These are phyloP conservation scores for Cicer cuneatum DNA, from an alignment of 306 rosid genomes.

Conservation along the genomic window DNA sequence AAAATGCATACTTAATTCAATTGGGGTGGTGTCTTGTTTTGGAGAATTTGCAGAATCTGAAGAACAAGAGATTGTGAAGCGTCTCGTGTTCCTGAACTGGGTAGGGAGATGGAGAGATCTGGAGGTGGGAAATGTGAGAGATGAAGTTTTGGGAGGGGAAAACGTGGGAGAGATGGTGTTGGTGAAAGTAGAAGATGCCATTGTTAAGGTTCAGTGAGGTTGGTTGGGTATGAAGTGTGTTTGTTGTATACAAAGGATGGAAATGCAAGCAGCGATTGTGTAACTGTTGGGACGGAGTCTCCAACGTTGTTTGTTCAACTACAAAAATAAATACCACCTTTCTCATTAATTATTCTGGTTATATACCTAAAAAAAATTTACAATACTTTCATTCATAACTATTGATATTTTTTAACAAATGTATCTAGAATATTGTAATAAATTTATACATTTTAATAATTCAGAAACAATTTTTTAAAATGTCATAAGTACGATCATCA, in stretches of 20 bases:
- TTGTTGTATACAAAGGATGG: neutral
- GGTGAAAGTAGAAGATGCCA: slow-evolving; percentile 49
- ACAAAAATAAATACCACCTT: neutral
- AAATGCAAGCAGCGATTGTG: neutral
- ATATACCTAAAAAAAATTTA: too few relatives aligned
- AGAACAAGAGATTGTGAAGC: slow-evolving; percentile 48
- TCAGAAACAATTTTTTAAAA: too few relatives aligned
- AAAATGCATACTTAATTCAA: slow-evolving; percentile 58
- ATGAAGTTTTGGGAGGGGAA: slow-evolving; percentile 38
- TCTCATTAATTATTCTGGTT: too few relatives aligned
- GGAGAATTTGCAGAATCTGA: slow-evolving; percentile 49
- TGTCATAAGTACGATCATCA: too few relatives aligned
- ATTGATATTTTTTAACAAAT: too few relatives aligned
- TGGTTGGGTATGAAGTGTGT: neutral
- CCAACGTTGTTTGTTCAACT: slow-evolving; percentile 39
- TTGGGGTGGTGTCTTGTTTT: slow-evolving; percentile 52
- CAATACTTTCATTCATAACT: too few relatives aligned
- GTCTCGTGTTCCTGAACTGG: slow-evolving; percentile 41
- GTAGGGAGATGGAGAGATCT: slow-evolving; percentile 50
- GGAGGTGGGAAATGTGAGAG: slow-evolving; percentile 38
- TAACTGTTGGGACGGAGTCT: slow-evolving; percentile 36
- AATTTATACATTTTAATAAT: too few relatives aligned
- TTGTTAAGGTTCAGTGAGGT: slow-evolving; percentile 37
- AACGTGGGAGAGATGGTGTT: slow-evolving; percentile 43
- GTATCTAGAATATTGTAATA: too few relatives aligned